Percentiles rank a stretch among this genome's conserved stretches.
phyloP scores from a whole-genome alignment of 2,329 filamentous ascomycete genomes.

The Colletotrichum sp. region DNA sequence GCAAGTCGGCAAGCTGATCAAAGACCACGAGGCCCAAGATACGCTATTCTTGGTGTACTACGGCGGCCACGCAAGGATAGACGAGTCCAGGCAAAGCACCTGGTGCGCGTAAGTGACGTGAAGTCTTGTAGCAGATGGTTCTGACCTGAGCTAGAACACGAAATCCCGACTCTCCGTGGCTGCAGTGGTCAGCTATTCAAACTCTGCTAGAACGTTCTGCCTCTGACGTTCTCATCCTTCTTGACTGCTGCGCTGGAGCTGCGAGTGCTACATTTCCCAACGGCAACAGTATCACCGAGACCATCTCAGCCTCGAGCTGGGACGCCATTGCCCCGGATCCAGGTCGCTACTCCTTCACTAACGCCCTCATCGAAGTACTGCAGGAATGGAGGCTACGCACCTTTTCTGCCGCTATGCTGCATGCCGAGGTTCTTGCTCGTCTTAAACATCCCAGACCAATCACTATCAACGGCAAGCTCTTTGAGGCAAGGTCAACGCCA shows the following conservation, averaged over 20 bases:
- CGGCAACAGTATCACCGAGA: slow-evolving; percentile 64
- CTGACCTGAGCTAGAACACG: slow-evolving; percentile 43
- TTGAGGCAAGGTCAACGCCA: slow-evolving; percentile 63
- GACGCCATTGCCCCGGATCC: slow-evolving; percentile 66
- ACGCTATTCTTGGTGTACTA: slow-evolving; percentile 65
- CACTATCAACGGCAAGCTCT: slow-evolving; percentile 61
- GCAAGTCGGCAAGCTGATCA: slow-evolving; percentile 60
- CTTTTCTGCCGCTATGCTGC: slow-evolving; percentile 66
- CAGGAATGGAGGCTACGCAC: slow-evolving; percentile 60
- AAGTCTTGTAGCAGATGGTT: not conserved
- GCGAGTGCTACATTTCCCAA: slow-evolving; percentile 65
- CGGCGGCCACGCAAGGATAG: slow-evolving; percentile 64
- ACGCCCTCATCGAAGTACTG: slow-evolving; percentile 63
- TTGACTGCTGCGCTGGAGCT: slow-evolving; percentile 66
- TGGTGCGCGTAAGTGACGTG: slow-evolving; percentile 59
- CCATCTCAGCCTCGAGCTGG: slow-evolving; percentile 67
- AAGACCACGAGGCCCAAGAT: slow-evolving; percentile 59
- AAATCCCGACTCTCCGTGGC: slow-evolving; percentile 56
- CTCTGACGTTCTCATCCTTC: slow-evolving; percentile 62
- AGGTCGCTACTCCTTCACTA: slow-evolving; percentile 65
- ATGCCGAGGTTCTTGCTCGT: slow-evolving; percentile 64
- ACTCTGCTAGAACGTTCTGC: slow-evolving; percentile 61
- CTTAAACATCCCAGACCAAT: slow-evolving; percentile 64
- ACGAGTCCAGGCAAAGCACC: slow-evolving; percentile 64
- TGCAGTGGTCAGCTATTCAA: slow-evolving; percentile 68